Percentiles rank a stretch among this genome's conserved stretches.
Evolutionary conservation across 352 stramenopile genomes (phyloP).

Genomic region (Thalassiosira sp.): DNA sequence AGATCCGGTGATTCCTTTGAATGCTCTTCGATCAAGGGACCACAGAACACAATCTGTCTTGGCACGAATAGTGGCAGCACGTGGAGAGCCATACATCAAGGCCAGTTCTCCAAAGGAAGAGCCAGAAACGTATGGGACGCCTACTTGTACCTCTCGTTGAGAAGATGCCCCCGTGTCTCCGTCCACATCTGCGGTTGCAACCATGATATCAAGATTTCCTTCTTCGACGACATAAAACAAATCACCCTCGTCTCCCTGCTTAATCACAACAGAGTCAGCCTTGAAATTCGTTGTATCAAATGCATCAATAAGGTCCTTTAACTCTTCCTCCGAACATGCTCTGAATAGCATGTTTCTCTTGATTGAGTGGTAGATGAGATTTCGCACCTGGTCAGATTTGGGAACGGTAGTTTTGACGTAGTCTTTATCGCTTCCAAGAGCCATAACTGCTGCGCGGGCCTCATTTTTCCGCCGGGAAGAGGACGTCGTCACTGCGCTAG

Average conservation of each 20-base stretch:
- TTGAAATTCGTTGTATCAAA: constrained; percentile 73
- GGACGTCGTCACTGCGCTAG: constrained; percentile 10
- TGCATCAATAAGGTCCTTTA: constrained; percentile 71
- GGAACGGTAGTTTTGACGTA: constrained; percentile 60
- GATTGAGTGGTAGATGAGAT: constrained; percentile 78
- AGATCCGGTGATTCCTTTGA: constrained; percentile 70
- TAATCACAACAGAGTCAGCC: constrained; percentile 72
- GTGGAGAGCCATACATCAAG: constrained; percentile 95
- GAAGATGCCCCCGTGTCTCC: constrained; percentile 13
- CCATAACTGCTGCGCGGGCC: constrained; percentile 53
- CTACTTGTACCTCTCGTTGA: constrained; percentile 42
- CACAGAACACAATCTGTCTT: constrained; percentile 88
- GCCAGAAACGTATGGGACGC: constrained; percentile 64
- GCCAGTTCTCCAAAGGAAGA: constrained; percentile 94
- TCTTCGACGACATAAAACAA: constrained; percentile 84
- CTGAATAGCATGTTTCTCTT: constrained; percentile 81
- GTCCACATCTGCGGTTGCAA: constrained; percentile 20
- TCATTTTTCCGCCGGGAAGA: constrained; percentile 36
- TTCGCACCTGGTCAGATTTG: constrained; percentile 70
- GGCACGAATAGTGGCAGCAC: constrained; percentile 90
- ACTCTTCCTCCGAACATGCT: constrained; percentile 61
- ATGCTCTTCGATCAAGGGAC: constrained; percentile 86
- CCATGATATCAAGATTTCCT: constrained; percentile 76
- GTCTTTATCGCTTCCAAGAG: constrained; percentile 35
- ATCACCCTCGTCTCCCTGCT: constrained; percentile 78